Conservation (phyloP, 1,284 basidiomycete species). For the Cryptococcus maquisensis region DNA sequence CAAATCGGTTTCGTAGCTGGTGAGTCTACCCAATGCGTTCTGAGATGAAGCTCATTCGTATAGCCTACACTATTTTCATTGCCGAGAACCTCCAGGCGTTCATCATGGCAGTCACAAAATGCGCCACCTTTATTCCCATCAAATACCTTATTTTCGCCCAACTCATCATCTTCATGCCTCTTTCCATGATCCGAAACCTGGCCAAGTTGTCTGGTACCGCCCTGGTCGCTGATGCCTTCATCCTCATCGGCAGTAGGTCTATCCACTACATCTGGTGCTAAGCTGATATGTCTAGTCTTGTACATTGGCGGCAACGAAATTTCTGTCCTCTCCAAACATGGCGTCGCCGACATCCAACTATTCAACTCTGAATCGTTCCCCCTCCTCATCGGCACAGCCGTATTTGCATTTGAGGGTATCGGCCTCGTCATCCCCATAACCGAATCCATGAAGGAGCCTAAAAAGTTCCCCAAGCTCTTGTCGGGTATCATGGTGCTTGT, state of each 20-base stretch:
- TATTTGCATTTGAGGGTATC: constrained; percentile 98
- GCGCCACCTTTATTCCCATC: constrained; percentile 65
- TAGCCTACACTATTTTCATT: constrained; percentile 92
- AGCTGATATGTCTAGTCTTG: constrained; percentile 51
- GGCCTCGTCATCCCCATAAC: constrained; percentile 95
- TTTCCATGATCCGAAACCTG: constrained; percentile 80
- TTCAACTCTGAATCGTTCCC: constrained; percentile 91
- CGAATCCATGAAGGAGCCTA: constrained; percentile 89
- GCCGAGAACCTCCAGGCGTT: constrained; percentile 89
- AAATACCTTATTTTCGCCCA: constrained; percentile 79
- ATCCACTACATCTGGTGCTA: background rate
- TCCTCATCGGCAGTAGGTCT: constrained; percentile 67
- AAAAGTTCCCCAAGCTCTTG: constrained; percentile 82
- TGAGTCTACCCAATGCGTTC: constrained; percentile 13
- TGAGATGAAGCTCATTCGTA: background rate
- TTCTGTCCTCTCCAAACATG: constrained; percentile 60
- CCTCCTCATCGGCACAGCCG: constrained; percentile 90
- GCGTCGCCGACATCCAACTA: constrained; percentile 74
- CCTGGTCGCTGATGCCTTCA: constrained; percentile 91
- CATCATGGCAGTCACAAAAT: constrained; percentile 76
- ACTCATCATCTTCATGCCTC: constrained; percentile 77
- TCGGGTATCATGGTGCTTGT: constrained; percentile 77
- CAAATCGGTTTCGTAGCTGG: constrained; percentile 62
- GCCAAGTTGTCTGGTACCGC: constrained; percentile 91
- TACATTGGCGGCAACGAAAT: constrained; percentile 83